Conservation (phyloP, 345 rosid species). For the Mercurialis annua region DNA sequence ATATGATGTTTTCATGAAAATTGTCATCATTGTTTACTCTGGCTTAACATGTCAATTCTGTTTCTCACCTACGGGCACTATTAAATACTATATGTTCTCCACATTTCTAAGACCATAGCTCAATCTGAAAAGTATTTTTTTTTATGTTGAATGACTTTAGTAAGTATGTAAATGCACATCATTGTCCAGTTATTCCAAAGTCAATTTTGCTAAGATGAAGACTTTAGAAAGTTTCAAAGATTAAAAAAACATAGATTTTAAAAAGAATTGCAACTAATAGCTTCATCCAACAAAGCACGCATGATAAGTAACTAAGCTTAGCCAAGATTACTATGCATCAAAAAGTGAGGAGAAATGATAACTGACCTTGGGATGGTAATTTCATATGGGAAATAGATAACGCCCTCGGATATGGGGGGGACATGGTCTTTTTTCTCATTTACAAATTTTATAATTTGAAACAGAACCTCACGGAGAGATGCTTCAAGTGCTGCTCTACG, state of each 20-base stretch:
- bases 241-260: background rate
- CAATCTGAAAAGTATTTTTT: background rate
- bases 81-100: background rate
- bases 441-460: slow-evolving; percentile 88
- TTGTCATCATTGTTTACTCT: background rate
- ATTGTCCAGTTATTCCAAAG: background rate
- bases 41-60: background rate
- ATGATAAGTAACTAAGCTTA: background rate
- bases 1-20: background rate
- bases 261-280: background rate
- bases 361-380: slow-evolving; percentile 80
- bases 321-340: background rate
- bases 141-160: background rate
- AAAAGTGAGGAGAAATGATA: slow-evolving; percentile 6
- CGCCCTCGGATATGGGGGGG: slow-evolving; percentile 78
- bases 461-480: slow-evolving; percentile 73
- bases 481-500: slow-evolving; percentile 77
- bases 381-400: slow-evolving; percentile 76
- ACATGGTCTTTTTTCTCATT: slow-evolving; percentile 95
- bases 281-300: background rate
- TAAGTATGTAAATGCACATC: background rate
- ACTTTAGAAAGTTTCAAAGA: background rate
- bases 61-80: background rate
- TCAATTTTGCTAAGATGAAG: background rate
- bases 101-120: background rate